phyloP scores from a whole-genome alignment of 179 eudicot genomes.

The Kewa caespitosa region DNA sequence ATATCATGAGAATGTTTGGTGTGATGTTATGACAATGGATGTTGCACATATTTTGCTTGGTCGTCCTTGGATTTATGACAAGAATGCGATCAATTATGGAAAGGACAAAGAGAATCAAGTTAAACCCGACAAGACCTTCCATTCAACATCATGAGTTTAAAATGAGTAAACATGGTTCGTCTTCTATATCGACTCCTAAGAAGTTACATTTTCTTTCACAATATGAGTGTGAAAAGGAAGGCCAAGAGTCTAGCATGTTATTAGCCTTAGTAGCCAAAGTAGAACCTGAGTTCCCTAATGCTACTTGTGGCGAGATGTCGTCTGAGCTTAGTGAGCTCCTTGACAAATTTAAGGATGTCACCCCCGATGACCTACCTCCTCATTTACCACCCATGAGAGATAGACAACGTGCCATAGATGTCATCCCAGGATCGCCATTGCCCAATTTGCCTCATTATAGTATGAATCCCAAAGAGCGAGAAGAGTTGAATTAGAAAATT shows the following conservation, averaged over 20 bases:
- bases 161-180: neutral
- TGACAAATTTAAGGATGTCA: neutral
- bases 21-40: conserved; percentile 3
- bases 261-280: neutral
- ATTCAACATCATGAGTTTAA: neutral
- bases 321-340: neutral
- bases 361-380: neutral
- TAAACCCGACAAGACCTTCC: neutral
- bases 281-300: neutral
- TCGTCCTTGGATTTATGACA: neutral
- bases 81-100: neutral
- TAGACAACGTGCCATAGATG: conserved; percentile 8
- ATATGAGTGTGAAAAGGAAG: neutral
- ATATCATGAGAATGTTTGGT: neutral
- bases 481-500: too few relatives aligned
- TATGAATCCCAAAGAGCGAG: too few relatives aligned
- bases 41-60: neutral
- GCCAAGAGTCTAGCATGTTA: neutral
- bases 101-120: neutral
- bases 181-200: neutral
- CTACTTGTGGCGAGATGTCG: neutral
- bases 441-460: too few relatives aligned
- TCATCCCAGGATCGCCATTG: conserved; percentile 2
- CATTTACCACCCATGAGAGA: conserved; percentile 5
- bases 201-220: neutral